phyloP scores from a whole-genome alignment of 2,329 filamentous ascomycete species.

The Colletotrichum euphorbiae region DNA sequence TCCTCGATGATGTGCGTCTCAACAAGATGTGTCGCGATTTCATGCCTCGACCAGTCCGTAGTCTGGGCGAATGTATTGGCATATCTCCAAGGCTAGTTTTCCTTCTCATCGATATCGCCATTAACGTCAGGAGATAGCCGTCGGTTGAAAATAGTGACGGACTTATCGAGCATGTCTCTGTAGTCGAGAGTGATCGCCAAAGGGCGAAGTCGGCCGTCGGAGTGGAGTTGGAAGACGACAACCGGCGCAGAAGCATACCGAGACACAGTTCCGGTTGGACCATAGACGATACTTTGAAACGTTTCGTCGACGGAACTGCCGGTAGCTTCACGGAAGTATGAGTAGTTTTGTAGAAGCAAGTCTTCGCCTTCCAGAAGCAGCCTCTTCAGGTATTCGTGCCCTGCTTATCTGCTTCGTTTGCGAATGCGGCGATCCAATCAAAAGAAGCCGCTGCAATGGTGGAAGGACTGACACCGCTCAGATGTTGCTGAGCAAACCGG shows the following conservation, averaged over 20 bases:
- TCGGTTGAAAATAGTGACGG: constrained; percentile 54
- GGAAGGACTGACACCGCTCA: constrained; percentile 57
- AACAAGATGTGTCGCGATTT: constrained; percentile 58
- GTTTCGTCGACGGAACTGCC: constrained; percentile 44
- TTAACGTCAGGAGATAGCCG: constrained; percentile 48
- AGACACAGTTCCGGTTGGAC: too few relatives aligned
- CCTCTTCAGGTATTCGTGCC: constrained; percentile 49
- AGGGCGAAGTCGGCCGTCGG: background rate
- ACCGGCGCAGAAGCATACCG: too few relatives aligned
- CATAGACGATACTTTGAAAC: too few relatives aligned
- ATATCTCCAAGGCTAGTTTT: constrained; percentile 64
- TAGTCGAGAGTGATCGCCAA: constrained; percentile 56
- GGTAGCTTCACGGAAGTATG: constrained; percentile 55
- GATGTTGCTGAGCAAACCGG: constrained; percentile 57
- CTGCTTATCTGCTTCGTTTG: constrained; percentile 48
- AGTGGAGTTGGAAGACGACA: too few relatives aligned
- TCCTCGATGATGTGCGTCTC: constrained; percentile 56
- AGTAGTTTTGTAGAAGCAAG: constrained; percentile 57
- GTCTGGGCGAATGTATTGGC: constrained; percentile 62
- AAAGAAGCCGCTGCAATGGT: constrained; percentile 55
- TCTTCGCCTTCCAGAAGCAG: constrained; percentile 46
- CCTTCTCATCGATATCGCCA: constrained; percentile 46
- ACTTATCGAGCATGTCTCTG: constrained; percentile 58
- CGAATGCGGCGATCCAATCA: constrained; percentile 45
- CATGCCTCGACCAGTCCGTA: constrained; percentile 61